Evolutionary conservation across 169 alveolate genomes (phyloP).

Genomic region (Cryptosporidium viatorum): DNA sequence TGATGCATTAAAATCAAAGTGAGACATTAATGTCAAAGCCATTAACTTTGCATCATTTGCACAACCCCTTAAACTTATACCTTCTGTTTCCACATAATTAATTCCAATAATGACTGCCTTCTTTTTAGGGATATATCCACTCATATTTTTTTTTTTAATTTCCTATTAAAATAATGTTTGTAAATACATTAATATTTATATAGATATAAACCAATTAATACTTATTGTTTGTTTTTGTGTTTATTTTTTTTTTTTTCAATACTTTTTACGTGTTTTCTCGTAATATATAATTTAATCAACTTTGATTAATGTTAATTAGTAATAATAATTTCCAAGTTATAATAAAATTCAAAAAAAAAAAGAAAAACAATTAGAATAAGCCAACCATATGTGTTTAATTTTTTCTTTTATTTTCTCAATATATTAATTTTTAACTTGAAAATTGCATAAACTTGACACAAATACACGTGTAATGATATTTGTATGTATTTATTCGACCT

Average conservation of each 20-base stretch:
- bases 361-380: no score
- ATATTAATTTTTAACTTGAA: no score
- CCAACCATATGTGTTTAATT: background rate
- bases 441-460: background rate
- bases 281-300: background rate
- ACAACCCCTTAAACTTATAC: conserved; percentile 85
- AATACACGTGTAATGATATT: background rate
- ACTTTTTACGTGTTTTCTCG: background rate
- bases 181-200: background rate
- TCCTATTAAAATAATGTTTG: no score
- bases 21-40: conserved; percentile 85
- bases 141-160: background rate
- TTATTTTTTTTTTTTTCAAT: no score
- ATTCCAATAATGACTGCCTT: conserved; percentile 91
- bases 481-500: background rate
- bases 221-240: background rate
- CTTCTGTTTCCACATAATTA: conserved; percentile 82
- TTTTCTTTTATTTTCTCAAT: no score
- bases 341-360: no score
- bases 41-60: conserved; percentile 90
- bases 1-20: conserved; percentile 84
- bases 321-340: no score
- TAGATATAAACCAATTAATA: background rate
- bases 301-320: background rate
- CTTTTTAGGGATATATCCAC: conserved; percentile 59